Evolutionary conservation across 129 eudicot species (phyloP), one percentile per base, ranked within the genome.

Genomic region (Smallanthus sonchifolius): DNA sequence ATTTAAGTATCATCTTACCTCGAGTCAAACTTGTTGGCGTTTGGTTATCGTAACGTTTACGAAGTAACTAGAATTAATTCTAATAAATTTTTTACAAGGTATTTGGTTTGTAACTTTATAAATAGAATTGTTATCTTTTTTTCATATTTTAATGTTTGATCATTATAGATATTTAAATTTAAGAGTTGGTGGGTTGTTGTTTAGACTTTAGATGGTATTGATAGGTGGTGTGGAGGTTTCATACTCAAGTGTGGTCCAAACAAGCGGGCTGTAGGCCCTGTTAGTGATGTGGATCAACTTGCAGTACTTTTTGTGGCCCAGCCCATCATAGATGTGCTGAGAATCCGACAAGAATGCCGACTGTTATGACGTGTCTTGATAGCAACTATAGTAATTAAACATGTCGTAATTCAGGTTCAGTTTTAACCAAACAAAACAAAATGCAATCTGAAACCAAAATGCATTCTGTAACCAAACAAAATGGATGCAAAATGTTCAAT

Each of bases 1-100:
- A 34, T 40, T 65, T 55, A 76, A 40, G 80, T 30, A 40, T 65
- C 69, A 43, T 47, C 24, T 70, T 17, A 17, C 4, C 48, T 38
- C 7, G 11, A 2, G 20, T 47, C 51, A 72, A 38, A 19, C 32
- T 56, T 65, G 40, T 65, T 51, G 42, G 30, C 30, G 30, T 24
- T 24, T 24, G 30, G 30, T 24, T 24, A 0, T 24, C 30, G 30
- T 24, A 24, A 24, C 1, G 30, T 24, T 24, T 24, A 24, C 30
- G 30, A 24, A 24, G 30, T 0, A 24, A 24, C 1, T 24, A 24
- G 30, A 24, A 24, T 24, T 24, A 24, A 24, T 24, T 24, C 30
- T 24, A 24, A 24, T 24, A 24, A 24, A 24, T 1, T 24, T 24
- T 24, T 24, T 24, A 24, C 30, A 24, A 24, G 30, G 30, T 24